A percentile compares a stretch with the other conserved stretches of the same genome.
Evolutionary conservation across 768 basidiomycete species (phyloP).

Genomic region (Boletus subparvulus): DNA sequence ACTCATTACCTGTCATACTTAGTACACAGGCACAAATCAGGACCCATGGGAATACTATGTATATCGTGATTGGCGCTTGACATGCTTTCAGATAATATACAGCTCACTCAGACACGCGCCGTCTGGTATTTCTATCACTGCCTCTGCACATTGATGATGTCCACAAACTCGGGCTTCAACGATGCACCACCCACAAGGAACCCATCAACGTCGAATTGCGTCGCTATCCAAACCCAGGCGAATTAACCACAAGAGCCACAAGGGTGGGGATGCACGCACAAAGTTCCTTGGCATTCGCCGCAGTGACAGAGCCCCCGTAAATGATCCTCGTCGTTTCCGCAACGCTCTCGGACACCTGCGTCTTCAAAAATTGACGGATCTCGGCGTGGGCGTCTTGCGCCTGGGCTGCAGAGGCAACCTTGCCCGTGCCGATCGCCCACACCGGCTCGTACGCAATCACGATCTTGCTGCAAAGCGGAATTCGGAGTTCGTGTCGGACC

Average conservation of each 20-base stretch:
- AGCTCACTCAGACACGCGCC: background rate
- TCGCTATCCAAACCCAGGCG: constrained; percentile 43
- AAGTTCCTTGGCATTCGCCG: constrained; percentile 84
- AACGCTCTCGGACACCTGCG: constrained; percentile 62
- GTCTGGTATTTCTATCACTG: constrained; percentile 9
- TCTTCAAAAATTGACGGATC: constrained; percentile 72
- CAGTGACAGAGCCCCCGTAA: constrained; percentile 94
- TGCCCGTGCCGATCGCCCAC: constrained; percentile 99
- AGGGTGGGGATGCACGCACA: constrained; percentile 47
- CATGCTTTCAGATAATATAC: background rate
- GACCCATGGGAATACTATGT: too few relatives aligned
- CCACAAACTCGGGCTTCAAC: constrained; percentile 93
- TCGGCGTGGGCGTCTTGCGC: constrained; percentile 90
- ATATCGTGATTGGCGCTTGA: too few relatives aligned
- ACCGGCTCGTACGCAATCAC: constrained; percentile 97
- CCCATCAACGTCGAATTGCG: constrained; percentile 85
- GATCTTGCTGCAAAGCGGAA: constrained; percentile 55
- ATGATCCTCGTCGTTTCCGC: constrained; percentile 81
- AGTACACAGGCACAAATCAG: too few relatives aligned
- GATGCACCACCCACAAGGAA: constrained; percentile 99
- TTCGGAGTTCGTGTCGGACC: background rate
- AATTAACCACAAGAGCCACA: background rate
- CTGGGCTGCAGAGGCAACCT: constrained; percentile 87
- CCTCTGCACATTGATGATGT: constrained; percentile 78
- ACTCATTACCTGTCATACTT: too few relatives aligned